Conservation (phyloP, 2,329 filamentous ascomycete species). For the Eutypella sp. region DNA sequence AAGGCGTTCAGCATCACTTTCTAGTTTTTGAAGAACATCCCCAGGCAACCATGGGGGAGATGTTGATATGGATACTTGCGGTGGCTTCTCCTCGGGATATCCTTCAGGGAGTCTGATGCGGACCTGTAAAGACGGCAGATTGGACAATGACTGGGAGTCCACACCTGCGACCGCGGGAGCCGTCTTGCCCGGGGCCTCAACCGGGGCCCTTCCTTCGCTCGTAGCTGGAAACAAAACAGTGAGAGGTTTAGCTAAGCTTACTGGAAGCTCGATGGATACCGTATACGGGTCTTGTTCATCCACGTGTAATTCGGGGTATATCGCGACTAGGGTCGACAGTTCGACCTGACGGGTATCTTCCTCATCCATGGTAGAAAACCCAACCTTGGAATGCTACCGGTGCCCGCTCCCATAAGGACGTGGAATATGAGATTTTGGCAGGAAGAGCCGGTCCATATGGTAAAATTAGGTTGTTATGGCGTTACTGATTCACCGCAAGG, state of each 20-base stretch:
- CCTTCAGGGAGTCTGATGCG: slow-evolving; percentile 49
- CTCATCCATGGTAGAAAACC: slow-evolving; percentile 18
- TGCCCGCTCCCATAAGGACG: background rate
- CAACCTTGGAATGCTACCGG: background rate
- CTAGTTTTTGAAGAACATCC: slow-evolving; percentile 42
- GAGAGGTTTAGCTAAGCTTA: slow-evolving; percentile 49
- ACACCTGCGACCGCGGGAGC: slow-evolving; percentile 8
- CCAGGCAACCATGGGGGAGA: slow-evolving; percentile 53
- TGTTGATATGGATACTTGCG: slow-evolving; percentile 46
- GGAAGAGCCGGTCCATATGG: background rate
- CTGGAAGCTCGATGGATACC: slow-evolving; percentile 53
- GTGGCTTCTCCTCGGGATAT: slow-evolving; percentile 53
- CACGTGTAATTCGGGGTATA: slow-evolving; percentile 60
- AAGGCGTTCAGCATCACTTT: slow-evolving; percentile 44
- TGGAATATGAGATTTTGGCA: background rate
- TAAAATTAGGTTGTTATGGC: no score
- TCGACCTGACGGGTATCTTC: slow-evolving; percentile 52
- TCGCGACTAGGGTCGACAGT: slow-evolving; percentile 56
- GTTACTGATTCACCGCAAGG: no score
- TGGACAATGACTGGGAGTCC: slow-evolving; percentile 46
- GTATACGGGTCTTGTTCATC: slow-evolving; percentile 38
- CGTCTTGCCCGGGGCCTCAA: slow-evolving; percentile 9
- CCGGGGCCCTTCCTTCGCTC: slow-evolving; percentile 27
- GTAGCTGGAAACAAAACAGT: slow-evolving; percentile 53
- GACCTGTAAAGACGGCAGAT: slow-evolving; percentile 54